These are phyloP conservation scores for Neopestalotiopsis sp. DNA, from an alignment of 2,329 filamentous ascomycete species.

Conservation along the genomic window DNA sequence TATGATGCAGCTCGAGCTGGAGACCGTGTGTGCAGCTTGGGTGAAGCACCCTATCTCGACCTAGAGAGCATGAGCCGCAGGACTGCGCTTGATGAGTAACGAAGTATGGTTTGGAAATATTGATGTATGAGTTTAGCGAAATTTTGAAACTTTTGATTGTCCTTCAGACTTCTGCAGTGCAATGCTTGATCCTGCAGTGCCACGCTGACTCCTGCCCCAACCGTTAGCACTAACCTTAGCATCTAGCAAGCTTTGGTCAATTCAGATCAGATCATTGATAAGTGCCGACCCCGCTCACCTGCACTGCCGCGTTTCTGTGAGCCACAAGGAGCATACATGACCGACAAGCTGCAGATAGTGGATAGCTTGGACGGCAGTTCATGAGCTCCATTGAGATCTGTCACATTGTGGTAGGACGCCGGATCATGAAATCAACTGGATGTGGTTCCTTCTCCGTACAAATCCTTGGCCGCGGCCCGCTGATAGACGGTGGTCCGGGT, in stretches of 20 bases:
- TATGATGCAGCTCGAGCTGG: constrained; percentile 55
- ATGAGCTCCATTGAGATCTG: neutral
- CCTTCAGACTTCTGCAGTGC: neutral
- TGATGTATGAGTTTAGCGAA: neutral
- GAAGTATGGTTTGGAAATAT: neutral
- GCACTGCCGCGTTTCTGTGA: neutral
- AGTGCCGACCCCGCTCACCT: neutral
- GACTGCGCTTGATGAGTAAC: constrained; percentile 39
- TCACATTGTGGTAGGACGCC: neutral
- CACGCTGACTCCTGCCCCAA: neutral
- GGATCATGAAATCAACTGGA: neutral
- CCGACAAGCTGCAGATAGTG: neutral
- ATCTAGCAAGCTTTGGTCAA: neutral
- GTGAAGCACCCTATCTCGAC: constrained; percentile 54
- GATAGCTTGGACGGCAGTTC: neutral
- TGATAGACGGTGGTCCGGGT: neutral
- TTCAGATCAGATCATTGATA: neutral
- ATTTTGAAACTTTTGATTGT: neutral
- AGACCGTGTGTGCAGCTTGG: constrained; percentile 53
- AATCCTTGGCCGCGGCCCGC: neutral
- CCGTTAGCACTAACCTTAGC: neutral
- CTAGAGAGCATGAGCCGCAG: constrained; percentile 46
- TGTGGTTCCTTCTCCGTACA: neutral
- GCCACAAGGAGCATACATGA: neutral
- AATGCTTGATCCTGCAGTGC: neutral